Base-by-base conservation (phyloP, 164 flowering plant genomes). In the Vitis amurensis region DNA sequence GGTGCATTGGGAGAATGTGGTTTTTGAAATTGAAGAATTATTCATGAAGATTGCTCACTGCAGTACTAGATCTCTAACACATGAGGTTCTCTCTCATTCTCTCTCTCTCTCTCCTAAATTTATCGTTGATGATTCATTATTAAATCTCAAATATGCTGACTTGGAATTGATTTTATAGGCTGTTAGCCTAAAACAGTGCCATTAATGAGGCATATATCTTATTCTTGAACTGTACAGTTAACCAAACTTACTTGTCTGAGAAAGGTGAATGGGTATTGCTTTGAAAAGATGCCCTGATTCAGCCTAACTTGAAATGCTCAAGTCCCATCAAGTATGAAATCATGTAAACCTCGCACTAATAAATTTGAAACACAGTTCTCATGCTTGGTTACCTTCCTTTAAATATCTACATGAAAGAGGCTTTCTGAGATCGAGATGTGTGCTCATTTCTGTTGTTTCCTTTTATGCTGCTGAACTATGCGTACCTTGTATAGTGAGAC, bases 11-110 rank as follows among this genome's bases (percentile, higher is more conserved):
- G 85, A 85, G 55, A 80, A 80, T 77, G 81, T 78, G 55, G 75
- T 79, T 66, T 65, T 72, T 68, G 89, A 81, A 79, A 85, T 95
- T 74, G 87, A 86, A 69, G 86, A 86, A 70, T 84, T 76, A 47
- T 93, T 96, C 79, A 82, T 76, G 86, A 90, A 77, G 81, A 88
- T 91, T 69, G 73, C 93, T 70, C 64, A 77, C 74, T 87, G 89
- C 82, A 81, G 71, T 64, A 77, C 81, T 73, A 85, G 97, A 80
- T 70, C 86, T 71, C 83, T 95, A 19, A 76, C 88, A 6, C 78
- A 75, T 50, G 87, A 90, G 99, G 98, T 94, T 23, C 60, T 44
- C 50, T 65, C 47, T 74, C 60, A 59, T 63, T 31, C 44, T 37
- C 44, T 37, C 55, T 63, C 55, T 63, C 55, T 66, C 63, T 64